phyloP scores from a whole-genome alignment of 164 flowering plant species.

The Umbilicus rupestris region DNA sequence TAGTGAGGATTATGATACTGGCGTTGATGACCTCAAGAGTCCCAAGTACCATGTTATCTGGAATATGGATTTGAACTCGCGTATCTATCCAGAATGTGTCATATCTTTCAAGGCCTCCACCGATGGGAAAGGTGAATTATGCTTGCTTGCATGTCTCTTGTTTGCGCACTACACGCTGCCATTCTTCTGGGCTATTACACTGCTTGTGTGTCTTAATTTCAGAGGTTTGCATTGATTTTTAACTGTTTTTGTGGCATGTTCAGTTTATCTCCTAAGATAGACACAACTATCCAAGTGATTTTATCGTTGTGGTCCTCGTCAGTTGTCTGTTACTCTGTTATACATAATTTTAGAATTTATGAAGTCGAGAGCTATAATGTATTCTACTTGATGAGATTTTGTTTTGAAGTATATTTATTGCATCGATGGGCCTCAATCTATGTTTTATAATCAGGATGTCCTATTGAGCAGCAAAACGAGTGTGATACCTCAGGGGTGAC shows the following conservation, averaged over 20 bases:
- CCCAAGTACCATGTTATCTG: slow-evolving; percentile 61
- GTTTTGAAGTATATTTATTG: neutral
- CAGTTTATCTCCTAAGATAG: no score
- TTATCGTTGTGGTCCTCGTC: neutral
- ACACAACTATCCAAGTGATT: no score
- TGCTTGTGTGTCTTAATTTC: neutral
- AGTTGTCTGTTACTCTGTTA: no score
- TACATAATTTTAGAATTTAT: neutral
- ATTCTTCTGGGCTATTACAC: no score
- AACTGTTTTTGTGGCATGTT: no score
- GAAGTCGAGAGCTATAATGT: no score
- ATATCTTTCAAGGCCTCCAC: slow-evolving; percentile 70
- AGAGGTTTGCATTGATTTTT: neutral
- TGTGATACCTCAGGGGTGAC: slow-evolving; percentile 35
- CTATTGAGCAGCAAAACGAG: slow-evolving; percentile 24
- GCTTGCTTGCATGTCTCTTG: slow-evolving; percentile 11
- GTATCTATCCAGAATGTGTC: slow-evolving; percentile 73
- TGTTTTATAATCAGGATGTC: slow-evolving; percentile 25
- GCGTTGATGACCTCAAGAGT: slow-evolving; percentile 60
- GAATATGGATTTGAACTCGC: slow-evolving; percentile 72
- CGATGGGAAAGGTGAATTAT: slow-evolving; percentile 48
- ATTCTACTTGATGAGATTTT: no score
- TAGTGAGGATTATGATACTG: slow-evolving; percentile 65
- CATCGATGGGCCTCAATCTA: slow-evolving; percentile 1
- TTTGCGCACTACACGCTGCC: neutral